Conservation (phyloP, 2,329 filamentous ascomycete species). For the Juglanconis sp. region DNA sequence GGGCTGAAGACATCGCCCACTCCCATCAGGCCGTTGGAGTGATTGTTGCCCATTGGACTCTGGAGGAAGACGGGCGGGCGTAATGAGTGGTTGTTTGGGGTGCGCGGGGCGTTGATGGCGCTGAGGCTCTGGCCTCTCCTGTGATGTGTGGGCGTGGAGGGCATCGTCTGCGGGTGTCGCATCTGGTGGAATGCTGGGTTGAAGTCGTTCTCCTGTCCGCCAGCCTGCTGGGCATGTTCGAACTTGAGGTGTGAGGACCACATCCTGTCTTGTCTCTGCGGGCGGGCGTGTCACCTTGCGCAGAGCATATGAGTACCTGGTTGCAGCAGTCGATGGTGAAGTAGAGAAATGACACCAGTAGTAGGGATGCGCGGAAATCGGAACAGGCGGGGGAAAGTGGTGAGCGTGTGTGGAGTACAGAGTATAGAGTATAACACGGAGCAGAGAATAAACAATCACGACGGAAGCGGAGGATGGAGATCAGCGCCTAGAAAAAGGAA, state of each 20-base stretch:
- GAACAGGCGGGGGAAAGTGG: not conserved
- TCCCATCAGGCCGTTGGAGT: conserved; percentile 14
- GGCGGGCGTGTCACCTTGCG: not conserved
- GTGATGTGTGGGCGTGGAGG: conserved; percentile 17
- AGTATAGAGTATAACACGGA: not conserved
- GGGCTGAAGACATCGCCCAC: conserved; percentile 16
- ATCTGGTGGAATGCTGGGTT: conserved; percentile 16
- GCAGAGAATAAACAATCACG: not conserved
- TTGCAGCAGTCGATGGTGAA: not conserved
- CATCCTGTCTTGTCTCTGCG: conserved; percentile 8
- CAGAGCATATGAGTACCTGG: not conserved
- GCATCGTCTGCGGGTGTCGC: conserved; percentile 10
- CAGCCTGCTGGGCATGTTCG: conserved; percentile 15
- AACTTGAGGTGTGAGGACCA: conserved; percentile 18
- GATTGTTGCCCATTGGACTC: conserved; percentile 14
- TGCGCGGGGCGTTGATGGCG: conserved; percentile 14
- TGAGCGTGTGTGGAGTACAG: not conserved
- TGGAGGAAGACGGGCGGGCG: conserved; percentile 18
- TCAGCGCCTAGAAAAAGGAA: not conserved
- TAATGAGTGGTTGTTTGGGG: conserved; percentile 12
- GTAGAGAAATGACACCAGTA: not conserved
- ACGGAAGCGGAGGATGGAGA: not conserved
- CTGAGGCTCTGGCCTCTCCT: conserved; percentile 17
- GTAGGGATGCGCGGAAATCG: not conserved
- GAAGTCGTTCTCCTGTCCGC: conserved; percentile 9